phyloP scores from a whole-genome alignment of 441 rosid species.

The Biscutella auriculata region DNA sequence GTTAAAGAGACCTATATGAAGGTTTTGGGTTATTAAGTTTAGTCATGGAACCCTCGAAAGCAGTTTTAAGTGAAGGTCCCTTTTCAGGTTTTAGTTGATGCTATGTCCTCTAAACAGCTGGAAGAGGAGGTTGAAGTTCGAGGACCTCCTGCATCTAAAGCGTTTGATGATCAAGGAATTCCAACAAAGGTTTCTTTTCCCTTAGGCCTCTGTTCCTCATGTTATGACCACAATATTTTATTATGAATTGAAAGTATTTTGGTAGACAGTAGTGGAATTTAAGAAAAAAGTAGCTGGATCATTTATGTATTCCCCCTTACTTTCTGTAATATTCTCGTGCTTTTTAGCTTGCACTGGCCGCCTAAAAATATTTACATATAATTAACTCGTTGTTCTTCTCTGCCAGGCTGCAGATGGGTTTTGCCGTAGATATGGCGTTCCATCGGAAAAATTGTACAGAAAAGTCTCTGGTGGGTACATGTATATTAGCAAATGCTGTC shows the following conservation, averaged over 20 bases:
- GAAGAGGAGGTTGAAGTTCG: slow-evolving; percentile 73
- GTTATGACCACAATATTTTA: background rate
- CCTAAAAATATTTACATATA: background rate
- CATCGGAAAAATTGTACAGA: slow-evolving; percentile 44
- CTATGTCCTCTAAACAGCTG: slow-evolving; percentile 63
- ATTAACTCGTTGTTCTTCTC: slow-evolving; percentile 9
- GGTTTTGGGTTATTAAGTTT: background rate
- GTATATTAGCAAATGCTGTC: background rate
- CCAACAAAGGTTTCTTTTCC: slow-evolving; percentile 71
- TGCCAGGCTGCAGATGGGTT: slow-evolving; percentile 91
- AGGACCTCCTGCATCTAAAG: slow-evolving; percentile 91
- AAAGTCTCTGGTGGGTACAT: slow-evolving; percentile 64
- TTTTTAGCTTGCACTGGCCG: background rate
- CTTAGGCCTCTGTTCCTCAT: slow-evolving; percentile 8
- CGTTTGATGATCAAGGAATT: slow-evolving; percentile 79
- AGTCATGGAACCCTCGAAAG: slow-evolving; percentile 4
- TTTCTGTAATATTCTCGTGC: slow-evolving; percentile 1
- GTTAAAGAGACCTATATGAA: background rate
- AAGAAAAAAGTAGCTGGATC: background rate
- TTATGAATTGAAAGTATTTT: background rate
- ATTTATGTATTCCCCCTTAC: background rate
- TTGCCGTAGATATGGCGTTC: slow-evolving; percentile 66
- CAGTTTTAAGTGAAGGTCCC: background rate
- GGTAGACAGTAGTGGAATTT: slow-evolving; percentile 1
- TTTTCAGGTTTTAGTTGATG: slow-evolving; percentile 57